These are phyloP conservation scores for Saccharomycopsis babjevae DNA, from an alignment of 805 yeast species.

Conservation along the genomic window DNA sequence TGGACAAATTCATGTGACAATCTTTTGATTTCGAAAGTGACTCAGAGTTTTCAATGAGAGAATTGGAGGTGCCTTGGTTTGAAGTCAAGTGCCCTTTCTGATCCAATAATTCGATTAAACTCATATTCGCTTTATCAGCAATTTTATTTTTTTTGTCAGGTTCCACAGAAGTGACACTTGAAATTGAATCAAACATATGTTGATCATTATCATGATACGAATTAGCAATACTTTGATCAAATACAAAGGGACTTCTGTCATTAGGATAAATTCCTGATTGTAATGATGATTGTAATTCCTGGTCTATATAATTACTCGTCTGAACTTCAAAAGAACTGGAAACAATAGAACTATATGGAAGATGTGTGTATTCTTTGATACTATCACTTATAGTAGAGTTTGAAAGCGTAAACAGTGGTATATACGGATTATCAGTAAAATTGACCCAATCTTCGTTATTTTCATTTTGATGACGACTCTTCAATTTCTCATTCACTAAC, in stretches of 20 bases:
- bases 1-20: not conserved
- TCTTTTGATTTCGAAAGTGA: not conserved
- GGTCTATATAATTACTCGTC: slow-evolving; percentile 43
- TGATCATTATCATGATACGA: slow-evolving; percentile 26
- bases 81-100: not conserved
- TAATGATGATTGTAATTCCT: slow-evolving; percentile 32
- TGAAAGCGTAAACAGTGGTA: slow-evolving; percentile 67
- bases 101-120: not conserved
- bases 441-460: slow-evolving; percentile 72
- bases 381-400: slow-evolving; percentile 33
- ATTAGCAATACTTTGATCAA: slow-evolving; percentile 43
- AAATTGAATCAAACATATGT: slow-evolving; percentile 28
- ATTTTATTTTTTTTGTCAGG: not conserved
- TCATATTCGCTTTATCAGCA: slow-evolving; percentile 6
- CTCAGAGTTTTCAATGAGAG: no score
- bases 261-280: slow-evolving; percentile 38
- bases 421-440: slow-evolving; percentile 75
- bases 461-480: slow-evolving; percentile 47
- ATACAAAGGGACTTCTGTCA: slow-evolving; percentile 25
- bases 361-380: slow-evolving; percentile 46
- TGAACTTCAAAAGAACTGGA: slow-evolving; percentile 57
- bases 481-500: slow-evolving; percentile 79
- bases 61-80: not conserved
- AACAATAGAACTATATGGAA: slow-evolving; percentile 75
- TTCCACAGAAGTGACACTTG: not conserved